These are phyloP conservation scores for Adansonia grandidieri DNA, from an alignment of 441 rosid species.

Conservation along the genomic window DNA sequence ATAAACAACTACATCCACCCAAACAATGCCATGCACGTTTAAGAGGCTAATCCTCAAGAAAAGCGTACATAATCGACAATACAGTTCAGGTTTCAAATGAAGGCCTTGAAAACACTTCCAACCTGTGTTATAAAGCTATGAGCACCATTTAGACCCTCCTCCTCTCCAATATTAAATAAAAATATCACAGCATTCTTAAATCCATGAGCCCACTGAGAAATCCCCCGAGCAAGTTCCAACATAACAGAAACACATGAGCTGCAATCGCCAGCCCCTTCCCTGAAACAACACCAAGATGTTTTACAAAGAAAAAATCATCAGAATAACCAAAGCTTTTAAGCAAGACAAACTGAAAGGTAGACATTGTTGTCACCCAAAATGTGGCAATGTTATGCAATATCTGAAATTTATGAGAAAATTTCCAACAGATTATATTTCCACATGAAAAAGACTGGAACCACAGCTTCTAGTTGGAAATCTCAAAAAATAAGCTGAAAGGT, in stretches of 20 bases:
- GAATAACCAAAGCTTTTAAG: background rate
- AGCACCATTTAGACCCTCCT: slow-evolving; percentile 96
- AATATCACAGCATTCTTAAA: slow-evolving; percentile 86
- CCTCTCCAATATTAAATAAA: slow-evolving; percentile 92
- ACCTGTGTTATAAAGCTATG: slow-evolving; percentile 99
- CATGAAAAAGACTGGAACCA: background rate
- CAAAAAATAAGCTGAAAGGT: background rate
- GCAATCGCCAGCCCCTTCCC: slow-evolving; percentile 98
- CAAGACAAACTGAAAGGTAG: background rate
- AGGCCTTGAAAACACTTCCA: slow-evolving; percentile 28
- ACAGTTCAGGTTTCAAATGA: background rate
- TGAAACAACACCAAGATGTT: slow-evolving; percentile 36
- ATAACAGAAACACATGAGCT: slow-evolving; percentile 96
- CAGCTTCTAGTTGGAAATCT: background rate
- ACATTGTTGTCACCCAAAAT: background rate
- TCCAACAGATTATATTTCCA: background rate
- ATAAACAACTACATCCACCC: background rate
- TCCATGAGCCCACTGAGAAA: slow-evolving; percentile 95
- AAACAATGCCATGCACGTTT: slow-evolving; percentile 1
- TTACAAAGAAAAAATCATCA: background rate
- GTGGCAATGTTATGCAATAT: background rate
- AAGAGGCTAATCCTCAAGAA: slow-evolving; percentile 11
- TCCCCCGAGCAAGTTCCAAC: slow-evolving; percentile 92
- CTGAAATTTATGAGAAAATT: background rate
- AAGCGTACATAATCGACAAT: background rate